Evolutionary conservation across 2,329 filamentous ascomycete genomes (phyloP), one percentile per base, ranked within the genome.

Genomic region (Epichloe brachyelytri): DNA sequence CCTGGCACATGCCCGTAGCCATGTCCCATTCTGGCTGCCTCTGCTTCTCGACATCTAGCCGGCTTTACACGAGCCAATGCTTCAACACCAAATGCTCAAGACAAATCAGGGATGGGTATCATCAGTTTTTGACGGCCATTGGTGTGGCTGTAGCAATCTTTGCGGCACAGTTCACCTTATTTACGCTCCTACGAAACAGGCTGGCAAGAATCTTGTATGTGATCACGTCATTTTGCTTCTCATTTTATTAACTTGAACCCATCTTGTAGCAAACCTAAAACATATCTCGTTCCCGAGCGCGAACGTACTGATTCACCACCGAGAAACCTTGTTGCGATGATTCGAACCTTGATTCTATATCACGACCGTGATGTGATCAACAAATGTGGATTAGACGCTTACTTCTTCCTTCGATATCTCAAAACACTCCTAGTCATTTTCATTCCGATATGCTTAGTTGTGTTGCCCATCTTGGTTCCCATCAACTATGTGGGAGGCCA

Each of bases 371-470:
- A 95, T 59, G 81, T 98, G 58, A 95, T 98, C 60, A 85, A 91
- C 49, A 95, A 96, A 67, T 96, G 91, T 59, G 93, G 93, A 17
- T 78, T 98, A 10, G 93, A 98, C 64, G 89, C 91, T 61, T 98
- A 95, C 70, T 95, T 97, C 72, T 98, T 98, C 66, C 76, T 98
- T 1, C 86, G 94, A 55, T 98, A 95, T 62, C 78, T 81, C 14
- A 78, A 78, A 57, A 78, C 62, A 66, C 79, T 97, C 5, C 77
- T 97, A 43, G 83, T 95, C 63, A 95, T 98, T 55, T 97, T 98
- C 64, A 71, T 95, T 39, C 89, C 93, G 1, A 81, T 95, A 51
- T 82, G 86, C 12, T 58, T 80, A 26, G 62, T 96, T 48, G 83
- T 95, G 30, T 73, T 96, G 50, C 93, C 93, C 0, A 85, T 96